phyloP scores from a whole-genome alignment of 192 early-diverging fungal genomes.

The Geosiphon pyriformis region DNA sequence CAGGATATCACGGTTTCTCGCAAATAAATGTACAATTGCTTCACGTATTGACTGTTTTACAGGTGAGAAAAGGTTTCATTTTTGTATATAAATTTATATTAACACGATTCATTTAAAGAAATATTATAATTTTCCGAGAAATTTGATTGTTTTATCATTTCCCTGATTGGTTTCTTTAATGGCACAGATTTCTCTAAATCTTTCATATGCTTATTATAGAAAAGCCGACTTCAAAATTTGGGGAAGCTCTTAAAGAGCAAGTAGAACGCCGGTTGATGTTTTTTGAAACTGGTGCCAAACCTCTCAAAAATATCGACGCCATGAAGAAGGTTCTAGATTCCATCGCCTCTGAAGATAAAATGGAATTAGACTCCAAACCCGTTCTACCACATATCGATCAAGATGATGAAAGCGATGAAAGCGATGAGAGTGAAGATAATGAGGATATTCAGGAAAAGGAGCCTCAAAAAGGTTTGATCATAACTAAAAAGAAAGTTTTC shows the following conservation, averaged over 20 bases:
- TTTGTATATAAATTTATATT: background rate
- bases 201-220: conserved; percentile 31
- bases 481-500: no score
- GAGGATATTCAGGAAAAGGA: no score
- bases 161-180: no score
- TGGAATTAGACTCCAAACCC: background rate
- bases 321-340: background rate
- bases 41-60: conserved; percentile 96
- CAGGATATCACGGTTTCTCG: conserved; percentile 89
- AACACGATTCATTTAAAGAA: no score
- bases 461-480: no score
- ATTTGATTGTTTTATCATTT: no score
- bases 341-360: background rate
- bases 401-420: background rate
- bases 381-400: no score
- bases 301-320: background rate
- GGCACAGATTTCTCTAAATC: background rate
- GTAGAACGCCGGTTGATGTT: conserved; percentile 95
- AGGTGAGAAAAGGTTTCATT: conserved; percentile 27
- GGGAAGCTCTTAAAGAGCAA: conserved; percentile 87
- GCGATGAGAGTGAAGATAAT: background rate
- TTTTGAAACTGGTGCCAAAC: conserved; percentile 62
- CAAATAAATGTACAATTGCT: conserved; percentile 97
- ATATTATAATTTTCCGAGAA: no score
- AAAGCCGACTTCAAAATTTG: conserved; percentile 83